These are phyloP conservation scores for Dactylellina leptospora DNA, from an alignment of 2,329 filamentous ascomycete species.

Conservation along the genomic window DNA sequence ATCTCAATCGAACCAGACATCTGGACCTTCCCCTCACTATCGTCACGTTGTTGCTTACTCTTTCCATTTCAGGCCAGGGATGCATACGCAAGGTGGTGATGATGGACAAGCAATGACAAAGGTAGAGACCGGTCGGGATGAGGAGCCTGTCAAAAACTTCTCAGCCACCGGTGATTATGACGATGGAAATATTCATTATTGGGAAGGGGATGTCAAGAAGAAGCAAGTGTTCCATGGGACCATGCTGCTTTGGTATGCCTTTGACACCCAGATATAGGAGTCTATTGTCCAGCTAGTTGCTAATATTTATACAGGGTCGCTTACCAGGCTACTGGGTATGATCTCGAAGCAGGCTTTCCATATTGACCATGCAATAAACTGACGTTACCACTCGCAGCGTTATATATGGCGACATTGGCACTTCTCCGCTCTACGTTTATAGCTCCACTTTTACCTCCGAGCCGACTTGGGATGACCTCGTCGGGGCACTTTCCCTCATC, in stretches of 20 bases:
- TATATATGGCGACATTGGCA: conserved; percentile 76
- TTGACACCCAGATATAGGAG: neutral
- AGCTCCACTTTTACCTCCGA: conserved; percentile 71
- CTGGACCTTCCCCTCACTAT: neutral
- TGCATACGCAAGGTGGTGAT: conserved; percentile 50
- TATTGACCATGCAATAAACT: neutral
- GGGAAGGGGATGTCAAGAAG: conserved; percentile 46
- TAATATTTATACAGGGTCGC: conserved; percentile 33
- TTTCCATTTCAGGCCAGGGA: conserved; percentile 36
- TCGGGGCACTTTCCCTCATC: conserved; percentile 73
- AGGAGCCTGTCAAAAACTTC: conserved; percentile 23
- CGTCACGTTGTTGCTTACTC: conserved; percentile 30
- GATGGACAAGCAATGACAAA: conserved; percentile 52
- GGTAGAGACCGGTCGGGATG: conserved; percentile 39
- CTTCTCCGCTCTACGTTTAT: conserved; percentile 74
- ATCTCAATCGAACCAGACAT: neutral
- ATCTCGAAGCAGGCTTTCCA: neutral
- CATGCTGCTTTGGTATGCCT: conserved; percentile 43
- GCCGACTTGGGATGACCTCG: conserved; percentile 68
- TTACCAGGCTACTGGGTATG: conserved; percentile 50
- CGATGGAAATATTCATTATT: conserved; percentile 23
- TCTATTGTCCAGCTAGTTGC: neutral
- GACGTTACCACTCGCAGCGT: conserved; percentile 59
- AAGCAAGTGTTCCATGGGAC: conserved; percentile 50
- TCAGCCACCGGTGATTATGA: conserved; percentile 42